Percentiles rank a stretch among this genome's conserved stretches.
phyloP scores from a whole-genome alignment of 2,329 filamentous ascomycete genomes.

The Stagonosporopsis rhizophila region DNA sequence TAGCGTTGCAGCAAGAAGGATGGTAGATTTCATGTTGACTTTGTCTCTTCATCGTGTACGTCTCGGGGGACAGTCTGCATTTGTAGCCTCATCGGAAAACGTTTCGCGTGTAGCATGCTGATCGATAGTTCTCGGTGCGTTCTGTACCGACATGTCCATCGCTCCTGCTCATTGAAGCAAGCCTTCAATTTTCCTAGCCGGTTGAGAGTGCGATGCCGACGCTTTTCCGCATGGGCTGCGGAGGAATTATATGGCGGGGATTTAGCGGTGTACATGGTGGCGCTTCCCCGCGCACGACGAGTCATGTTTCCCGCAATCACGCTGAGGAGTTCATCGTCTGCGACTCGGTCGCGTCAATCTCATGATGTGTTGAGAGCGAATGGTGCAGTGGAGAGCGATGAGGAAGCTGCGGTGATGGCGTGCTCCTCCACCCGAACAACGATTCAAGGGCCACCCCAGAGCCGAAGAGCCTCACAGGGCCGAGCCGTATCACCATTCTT shows the following conservation, averaged over 20 bases:
- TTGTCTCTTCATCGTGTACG: background rate
- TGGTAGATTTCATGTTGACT: background rate
- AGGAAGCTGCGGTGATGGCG: background rate
- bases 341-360: background rate
- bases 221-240: constrained; percentile 8
- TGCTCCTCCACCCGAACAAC: background rate
- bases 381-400: background rate
- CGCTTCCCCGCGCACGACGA: constrained; percentile 11
- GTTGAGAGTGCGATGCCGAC: constrained; percentile 2
- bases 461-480: background rate
- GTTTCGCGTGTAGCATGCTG: background rate
- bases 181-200: background rate
- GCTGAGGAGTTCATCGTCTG: background rate
- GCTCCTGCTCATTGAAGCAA: constrained; percentile 1
- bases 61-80: background rate
- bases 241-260: constrained; percentile 4
- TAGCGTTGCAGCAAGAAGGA: background rate
- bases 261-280: constrained; percentile 7
- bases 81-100: constrained; percentile 6
- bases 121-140: constrained; percentile 9
- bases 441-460: background rate
- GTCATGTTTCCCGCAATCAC: background rate
- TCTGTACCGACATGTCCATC: background rate
- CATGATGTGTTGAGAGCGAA: background rate
- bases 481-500: background rate